Evolutionary conservation across 2,329 filamentous ascomycete genomes (phyloP), one percentile per base, ranked within the genome.

Genomic region (Arthrobotrys megalospora): DNA sequence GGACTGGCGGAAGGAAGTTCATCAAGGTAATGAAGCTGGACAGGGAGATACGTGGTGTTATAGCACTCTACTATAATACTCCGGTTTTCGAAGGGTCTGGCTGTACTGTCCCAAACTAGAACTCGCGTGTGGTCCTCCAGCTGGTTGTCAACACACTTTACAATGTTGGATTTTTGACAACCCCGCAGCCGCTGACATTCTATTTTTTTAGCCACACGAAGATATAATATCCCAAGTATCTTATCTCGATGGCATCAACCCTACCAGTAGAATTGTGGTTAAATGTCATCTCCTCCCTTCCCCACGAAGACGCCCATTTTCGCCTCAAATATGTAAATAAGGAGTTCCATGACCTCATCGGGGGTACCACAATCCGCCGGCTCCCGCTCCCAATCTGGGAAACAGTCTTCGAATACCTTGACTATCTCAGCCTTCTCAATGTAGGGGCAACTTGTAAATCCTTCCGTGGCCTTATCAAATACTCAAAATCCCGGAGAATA

Each of bases 301-400:
- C 58, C 0, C 65, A 24, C 43, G 43, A 58, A 10, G 47, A 41
- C 3, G 11, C 28, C n/a, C 58, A 72, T 6, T 21, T 41, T 21
- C 28, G 34, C 3, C 48, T 72, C 4, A 65, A 48, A 14, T 11
- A 19, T 14, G 48, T 48, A 7, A 58, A 28, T 21, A 72, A 28
- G 58, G n/a, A 6, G n/a, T 34, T 72, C 34, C 43, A 19, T 21
- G 7, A 5, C 1, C 36, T 72, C 1, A 12, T 48, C 34, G 21
- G 36, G 3, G 6, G 32, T 3, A 41, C 38, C 7, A 65, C 19
- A 19, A 43, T 72, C 41, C 38, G 36, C 48, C 58, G 16, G 5
- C 43, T 72, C 7, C 68, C 58, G 36, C 48, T 62, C 1, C 24
- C 45, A 6, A 8, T 72, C n/a, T 65, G 68, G 68, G 58, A 72